Evolutionary conservation across 2,329 filamentous ascomycete genomes (phyloP), one percentile per base, ranked within the genome.

Genomic region (Aspergillus thermomutatus): DNA sequence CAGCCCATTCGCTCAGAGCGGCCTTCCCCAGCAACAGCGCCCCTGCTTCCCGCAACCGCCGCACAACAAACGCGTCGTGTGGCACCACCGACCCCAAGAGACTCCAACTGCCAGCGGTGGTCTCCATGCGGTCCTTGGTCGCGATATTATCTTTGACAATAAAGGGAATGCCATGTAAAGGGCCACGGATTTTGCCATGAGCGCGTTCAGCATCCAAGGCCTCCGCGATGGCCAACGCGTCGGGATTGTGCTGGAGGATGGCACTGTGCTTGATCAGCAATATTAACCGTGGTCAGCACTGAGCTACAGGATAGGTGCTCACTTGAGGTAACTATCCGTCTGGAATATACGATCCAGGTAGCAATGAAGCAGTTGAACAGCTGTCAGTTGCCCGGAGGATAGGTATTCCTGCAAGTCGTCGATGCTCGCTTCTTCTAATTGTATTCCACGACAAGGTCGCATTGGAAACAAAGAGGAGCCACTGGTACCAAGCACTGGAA

Each of bases 111-210:
- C 89, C 89, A 0, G 88, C 88, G 0, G 89, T 91, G 0, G 88
- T 92, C 67, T 91, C 82, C 81, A 92, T 83, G 52, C 81, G 81
- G 68, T 91, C 88, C 60, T 84, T 85, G 8, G 82, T 85, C 25
- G 80, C 86, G 54, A 90, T 87, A 67, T 72, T 73, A 58, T 92
- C 88, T 72, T 92, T 92, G 61, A 91, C 83, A 2, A 88, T 77
- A 68, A 89, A 89, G 0, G 89, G 89, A 46, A 92, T 89, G 3
- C 89, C 89, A 68, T 92, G 89, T 1, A 92, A 78, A 1, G 84
- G 84, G 1, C 87, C 82, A n/a, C 86, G 81, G 9, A 86, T 70
- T 41, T 75, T 77, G 25, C 86, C 86, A 1, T 73, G 65, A 11
- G 69, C 66, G 19, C 88, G 81, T 71, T 91, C 87, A 0, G 66